Evolutionary conservation across 768 basidiomycete species (phyloP), one percentile per base, ranked within the genome.

Genomic region (Kwoniella shandongensis): DNA sequence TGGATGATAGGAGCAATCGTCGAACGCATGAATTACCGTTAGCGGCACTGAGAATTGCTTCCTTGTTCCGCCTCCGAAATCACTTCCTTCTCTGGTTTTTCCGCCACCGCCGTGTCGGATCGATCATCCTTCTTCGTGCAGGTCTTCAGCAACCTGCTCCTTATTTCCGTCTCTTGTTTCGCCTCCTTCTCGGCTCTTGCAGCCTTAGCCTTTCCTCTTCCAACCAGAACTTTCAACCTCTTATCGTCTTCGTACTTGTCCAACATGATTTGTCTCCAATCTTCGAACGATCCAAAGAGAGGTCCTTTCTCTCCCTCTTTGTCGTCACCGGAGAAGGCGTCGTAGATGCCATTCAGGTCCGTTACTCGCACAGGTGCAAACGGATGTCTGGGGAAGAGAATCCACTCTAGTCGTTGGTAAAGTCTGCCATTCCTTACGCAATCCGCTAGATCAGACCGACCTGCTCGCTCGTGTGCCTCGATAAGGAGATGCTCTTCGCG

Each of bases 341-440:
- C n/a, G n/a, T n/a, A n/a, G n/a, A n/a, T n/a, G n/a, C n/a, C n/a
- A n/a, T n/a, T n/a, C n/a, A n/a, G n/a, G n/a, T 30, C 12, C 25
- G n/a, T 15, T 3, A 27, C 17, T 49, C 11, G 30, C 30, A 38
- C 11, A 10, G 36, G n/a, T 38, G 11, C 36, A 38, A 38, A 10
- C 57, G 49, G 17, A 58, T 58, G 15, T 27, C 12, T 11, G 10
- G 17, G n/a, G n/a, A n/a, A n/a, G n/a, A n/a, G n/a, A n/a, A n/a
- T n/a, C n/a, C n/a, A n/a, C n/a, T n/a, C n/a, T 3, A 60, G 40
- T 6, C 59, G 44, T 13, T 51, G 32, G 38, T 61, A 57, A 15
- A 47, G 20, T 46, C 45, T 49, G 18, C 61, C 61, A 35, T 57
- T 40, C 27, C 50, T 39, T 6, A 63, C 51, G 29, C 61, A 63